Base-by-base conservation (phyloP, 2,329 filamentous ascomycete species). In the Ploettnerulaceae sp. region DNA sequence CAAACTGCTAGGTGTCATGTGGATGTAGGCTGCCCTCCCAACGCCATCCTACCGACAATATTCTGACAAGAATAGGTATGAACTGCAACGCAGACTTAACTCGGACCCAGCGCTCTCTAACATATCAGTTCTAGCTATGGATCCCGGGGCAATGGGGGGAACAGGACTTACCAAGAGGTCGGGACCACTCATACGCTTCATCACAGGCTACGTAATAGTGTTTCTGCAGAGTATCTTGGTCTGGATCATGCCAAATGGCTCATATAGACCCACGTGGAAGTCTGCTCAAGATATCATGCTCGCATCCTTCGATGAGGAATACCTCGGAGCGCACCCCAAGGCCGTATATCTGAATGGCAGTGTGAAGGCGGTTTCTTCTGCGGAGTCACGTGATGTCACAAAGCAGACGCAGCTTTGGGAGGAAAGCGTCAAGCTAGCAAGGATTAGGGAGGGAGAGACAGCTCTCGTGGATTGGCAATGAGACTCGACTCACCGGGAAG, bases 101-200 rank as follows among this genome's bases (percentile, higher is more conserved):
- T 20, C 28, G 6, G 47, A 52, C n/a, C 29, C 49, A 1, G 49
- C 43, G 5, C 58, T 70, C 8, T 64, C 57, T 26, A 62, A 63
- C 7, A 62, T 71, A 41, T 61, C 61, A 14, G 57, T 69, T 21
- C 49, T 69, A 4, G 63, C 64, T 3, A 46, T 70, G 11, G 67
- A 71, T 42, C 68, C 68, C 0, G 69, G 68, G 25, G 61, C 54
- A 5, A 70, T 71, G 64, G 48, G 52, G 25, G 48, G 52, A 33
- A 66, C 63, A 7, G 62, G 59, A 14, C 51, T 69, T 2, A 20
- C 43, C 3, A 56, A 54, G 7, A 54, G 38, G 7, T 17, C 40
- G 4, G 57, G 28, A 56, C 52, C 17, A 45, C 51, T 37, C 58
- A 60, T 35, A 8, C 56, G 15, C 42, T 61, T 45, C 37, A 36